phyloP scores from a whole-genome alignment of 441 rosid genomes.

The Erodium texanum region DNA sequence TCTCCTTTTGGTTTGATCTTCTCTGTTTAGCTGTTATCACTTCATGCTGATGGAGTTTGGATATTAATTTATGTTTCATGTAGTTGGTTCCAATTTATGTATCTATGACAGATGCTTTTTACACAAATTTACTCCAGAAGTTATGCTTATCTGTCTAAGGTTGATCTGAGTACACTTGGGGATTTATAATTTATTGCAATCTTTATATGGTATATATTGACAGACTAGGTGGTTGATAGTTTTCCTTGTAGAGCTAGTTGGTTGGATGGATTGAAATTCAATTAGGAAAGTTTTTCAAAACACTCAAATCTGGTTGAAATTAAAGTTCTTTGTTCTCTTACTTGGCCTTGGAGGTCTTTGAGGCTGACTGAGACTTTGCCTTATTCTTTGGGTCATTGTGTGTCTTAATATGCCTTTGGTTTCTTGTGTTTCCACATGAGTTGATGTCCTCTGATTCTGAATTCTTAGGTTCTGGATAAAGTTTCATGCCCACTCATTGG shows the following conservation, averaged over 20 bases:
- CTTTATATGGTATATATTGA: background rate
- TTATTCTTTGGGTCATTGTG: too few species aligned
- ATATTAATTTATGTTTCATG: background rate
- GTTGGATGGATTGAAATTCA: background rate
- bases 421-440: too few species aligned
- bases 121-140: background rate
- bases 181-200: background rate
- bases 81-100: background rate
- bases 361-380: too few species aligned
- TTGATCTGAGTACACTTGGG: background rate
- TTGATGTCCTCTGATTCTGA: too few species aligned
- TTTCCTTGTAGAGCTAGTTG: background rate
- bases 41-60: background rate
- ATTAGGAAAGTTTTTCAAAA: background rate
- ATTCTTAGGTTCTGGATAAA: too few species aligned
- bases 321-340: background rate
- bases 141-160: background rate
- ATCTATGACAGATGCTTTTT: background rate
- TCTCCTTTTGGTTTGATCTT: background rate
- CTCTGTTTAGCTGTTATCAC: background rate
- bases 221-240: background rate
- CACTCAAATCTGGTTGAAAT: background rate
- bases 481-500: too few species aligned
- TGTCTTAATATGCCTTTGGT: too few species aligned
- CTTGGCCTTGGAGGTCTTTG: too few species aligned